Evolutionary conservation across 1,139 yeast species (phyloP), one percentile per base, ranked within the genome.

Genomic region (Barnettozyma hawaiiensis): DNA sequence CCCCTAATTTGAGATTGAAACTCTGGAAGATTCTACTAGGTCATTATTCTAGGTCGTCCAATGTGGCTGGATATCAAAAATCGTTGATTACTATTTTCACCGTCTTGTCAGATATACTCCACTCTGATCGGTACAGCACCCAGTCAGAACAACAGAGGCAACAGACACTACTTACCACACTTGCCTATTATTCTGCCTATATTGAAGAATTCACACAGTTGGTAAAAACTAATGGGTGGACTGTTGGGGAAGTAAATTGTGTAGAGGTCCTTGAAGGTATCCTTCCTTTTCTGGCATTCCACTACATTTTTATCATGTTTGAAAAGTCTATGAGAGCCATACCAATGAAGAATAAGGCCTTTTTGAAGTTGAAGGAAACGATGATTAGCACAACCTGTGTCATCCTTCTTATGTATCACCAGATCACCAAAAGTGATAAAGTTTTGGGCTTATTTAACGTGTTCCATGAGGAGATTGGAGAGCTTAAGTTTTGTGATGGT

Each of bases 21-120:
- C 65, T 92, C 3, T 90, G 97, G 97, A 76, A 77, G 37, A 70
- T 85, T 20, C 65, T 92, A 15, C 70, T 86, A 34, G 77, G 75
- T 49, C 76, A 76, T 43, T 87, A 85, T 53, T 63, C 69, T 8
- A 66, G 64, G 11, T 60, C 65, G 5, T 62, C 69, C 0, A 67
- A 76, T 37, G 46, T 66, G 12, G 53, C 52, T 0, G 67, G 70
- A 31, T 69, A 78, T 31, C 70, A 76, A 43, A 56, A 59, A n/a
- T 87, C 87, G 0, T 76, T 82, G 53, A 74, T 76, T 41, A 61
- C 68, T 31, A 75, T 77, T 9, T 48, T 82, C 12, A 58, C 59
- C 2, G 58, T 75, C 11, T 60, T 81, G 31, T 54, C 69, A 0
- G 59, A 60, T 0, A 72, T 67, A 37, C 46, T 81, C 1, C 49